Conservation (phyloP, 129 eudicot genomes). For the Flaveria linearis region DNA sequence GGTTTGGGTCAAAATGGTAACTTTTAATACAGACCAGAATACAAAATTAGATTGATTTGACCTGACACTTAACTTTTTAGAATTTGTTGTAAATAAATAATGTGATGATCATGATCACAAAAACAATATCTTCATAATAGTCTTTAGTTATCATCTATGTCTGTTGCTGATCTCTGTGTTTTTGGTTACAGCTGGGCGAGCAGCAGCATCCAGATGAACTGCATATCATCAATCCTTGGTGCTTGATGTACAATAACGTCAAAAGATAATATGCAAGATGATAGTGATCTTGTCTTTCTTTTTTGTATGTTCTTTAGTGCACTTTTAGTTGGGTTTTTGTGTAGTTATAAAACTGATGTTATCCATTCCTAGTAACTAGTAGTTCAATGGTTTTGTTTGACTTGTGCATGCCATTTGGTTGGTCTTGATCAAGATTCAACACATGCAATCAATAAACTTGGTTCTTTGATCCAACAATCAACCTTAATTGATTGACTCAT, state of each 20-base stretch:
- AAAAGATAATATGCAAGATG: conserved; percentile 16
- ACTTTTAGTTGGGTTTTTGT: conserved; percentile 14
- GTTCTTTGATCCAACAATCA: not conserved
- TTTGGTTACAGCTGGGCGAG: conserved; percentile 28
- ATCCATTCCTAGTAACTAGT: not conserved
- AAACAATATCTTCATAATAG: too few relatives aligned
- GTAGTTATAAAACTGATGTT: conserved; percentile 21
- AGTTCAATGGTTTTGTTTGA: conserved; percentile 20
- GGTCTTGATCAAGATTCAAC: not conserved
- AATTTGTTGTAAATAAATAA: not conserved
- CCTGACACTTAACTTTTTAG: not conserved
- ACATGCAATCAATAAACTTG: not conserved
- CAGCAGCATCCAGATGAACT: conserved; percentile 36
- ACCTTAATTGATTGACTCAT: not conserved
- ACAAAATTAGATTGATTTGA: not conserved
- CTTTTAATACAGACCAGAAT: not conserved
- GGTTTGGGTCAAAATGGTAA: not conserved
- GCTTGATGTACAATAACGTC: conserved; percentile 22
- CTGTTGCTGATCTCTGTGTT: not conserved
- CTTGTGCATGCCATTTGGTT: not conserved
- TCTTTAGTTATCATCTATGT: not conserved
- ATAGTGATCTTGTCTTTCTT: conserved; percentile 5
- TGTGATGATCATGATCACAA: too few relatives aligned
- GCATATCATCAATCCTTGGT: not conserved
- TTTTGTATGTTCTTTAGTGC: conserved; percentile 23